Base-by-base conservation (phyloP, 164 flowering plant genomes). In the Nelumbo lutea region DNA sequence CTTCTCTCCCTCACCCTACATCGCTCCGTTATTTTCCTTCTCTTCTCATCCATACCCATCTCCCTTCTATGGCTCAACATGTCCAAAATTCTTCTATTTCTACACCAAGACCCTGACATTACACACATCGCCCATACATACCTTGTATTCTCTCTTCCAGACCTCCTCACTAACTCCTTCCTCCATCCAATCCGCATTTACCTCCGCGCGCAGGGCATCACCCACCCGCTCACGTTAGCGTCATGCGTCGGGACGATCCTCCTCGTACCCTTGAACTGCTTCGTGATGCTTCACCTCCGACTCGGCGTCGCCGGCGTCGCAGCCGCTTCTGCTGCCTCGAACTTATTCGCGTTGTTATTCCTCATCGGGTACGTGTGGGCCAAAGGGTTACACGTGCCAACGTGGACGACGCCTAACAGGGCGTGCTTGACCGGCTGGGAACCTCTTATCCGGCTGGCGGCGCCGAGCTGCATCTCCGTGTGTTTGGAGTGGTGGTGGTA, bases 401-500 rank as follows among this genome's bases (percentile, higher is more conserved):
- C 89, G 1, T 86, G 91, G 90, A 72, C 72, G 2, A 58, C 74
- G 8, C 94, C 90, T 43, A 83, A 70, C 72, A 71, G 70, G 9
- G 85, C 87, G 47, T 91, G 93, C 68, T n/a, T 91, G 5, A 73
- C 83, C 13, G 93, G 87, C 4, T 94, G 98, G 98, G 69, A 56
- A 65, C 90, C 93, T 6, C 82, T 94, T n/a, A 71, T 90, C n/a
- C 68, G 71, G 67, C 85, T 94, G 4, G 88, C 98, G 3, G 86
- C 76, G 10, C 96, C 98, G 56, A 94, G 96, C 82, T 91, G 98
- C 76, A 82, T 87, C 0, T 94, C 98, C 4, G 96, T 91, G 4
- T 94, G 97, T 59, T 75, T 94, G 64, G 98, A 94, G 73, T 93
- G 98, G 98, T 93, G 98, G 97, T 93, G 96, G 98, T 93, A 93